Conservation (phyloP, 2,329 filamentous ascomycete species). For the Phaeosphaeria sp. region DNA sequence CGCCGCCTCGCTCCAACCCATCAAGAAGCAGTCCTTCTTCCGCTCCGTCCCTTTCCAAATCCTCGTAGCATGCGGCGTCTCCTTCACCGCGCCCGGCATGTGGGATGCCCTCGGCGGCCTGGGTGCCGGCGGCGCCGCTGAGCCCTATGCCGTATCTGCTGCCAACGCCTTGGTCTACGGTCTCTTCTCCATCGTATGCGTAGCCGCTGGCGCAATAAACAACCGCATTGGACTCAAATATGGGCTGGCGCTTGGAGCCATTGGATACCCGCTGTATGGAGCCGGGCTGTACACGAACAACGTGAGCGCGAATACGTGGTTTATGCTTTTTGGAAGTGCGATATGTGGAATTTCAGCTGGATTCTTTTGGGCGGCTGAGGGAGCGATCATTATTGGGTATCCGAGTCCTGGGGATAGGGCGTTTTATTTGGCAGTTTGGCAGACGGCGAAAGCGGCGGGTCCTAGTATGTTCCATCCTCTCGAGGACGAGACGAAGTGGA, state of each 20-base stretch:
- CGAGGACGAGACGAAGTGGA: background rate
- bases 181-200: slow-evolving; percentile 41
- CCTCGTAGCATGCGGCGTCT: slow-evolving; percentile 41
- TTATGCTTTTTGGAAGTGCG: slow-evolving; percentile 48
- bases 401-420: slow-evolving; percentile 46
- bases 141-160: slow-evolving; percentile 41
- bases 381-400: slow-evolving; percentile 51
- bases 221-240: slow-evolving; percentile 45
- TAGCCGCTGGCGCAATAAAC: slow-evolving; percentile 45
- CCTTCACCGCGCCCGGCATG: slow-evolving; percentile 44
- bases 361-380: slow-evolving; percentile 53
- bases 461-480: slow-evolving; percentile 25
- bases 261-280: slow-evolving; percentile 52
- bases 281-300: slow-evolving; percentile 52
- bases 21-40: slow-evolving; percentile 29
- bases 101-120: slow-evolving; percentile 44
- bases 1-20: slow-evolving; percentile 5
- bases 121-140: slow-evolving; percentile 42
- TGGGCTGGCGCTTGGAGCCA: slow-evolving; percentile 51
- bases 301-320: slow-evolving; percentile 47
- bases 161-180: slow-evolving; percentile 44
- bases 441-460: slow-evolving; percentile 43
- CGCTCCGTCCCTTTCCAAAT: slow-evolving; percentile 45
- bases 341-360: slow-evolving; percentile 50
- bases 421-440: slow-evolving; percentile 46